phyloP scores from a whole-genome alignment of 2,329 filamentous ascomycete genomes.

The Fusarium sp. region DNA sequence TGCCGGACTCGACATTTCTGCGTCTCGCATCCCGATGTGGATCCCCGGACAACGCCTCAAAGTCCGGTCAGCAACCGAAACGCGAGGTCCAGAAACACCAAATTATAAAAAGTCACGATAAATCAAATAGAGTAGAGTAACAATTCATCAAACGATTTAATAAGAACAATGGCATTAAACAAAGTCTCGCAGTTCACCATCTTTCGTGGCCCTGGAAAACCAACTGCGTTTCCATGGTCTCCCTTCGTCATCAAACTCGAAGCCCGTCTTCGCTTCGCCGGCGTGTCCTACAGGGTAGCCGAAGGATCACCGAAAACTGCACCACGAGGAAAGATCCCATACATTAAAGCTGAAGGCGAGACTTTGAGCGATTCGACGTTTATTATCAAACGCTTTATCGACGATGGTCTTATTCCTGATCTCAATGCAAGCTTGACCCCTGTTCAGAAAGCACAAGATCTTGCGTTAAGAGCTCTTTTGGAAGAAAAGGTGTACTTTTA shows the following conservation, averaged over 20 bases:
- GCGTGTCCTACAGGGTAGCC: conserved; percentile 55
- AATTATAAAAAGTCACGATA: neutral
- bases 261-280: conserved; percentile 63
- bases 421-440: conserved; percentile 55
- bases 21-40: conserved; percentile 3
- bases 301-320: conserved; percentile 54
- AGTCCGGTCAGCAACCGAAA: neutral
- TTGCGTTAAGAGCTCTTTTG: conserved; percentile 61
- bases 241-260: conserved; percentile 71
- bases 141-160: too few species aligned
- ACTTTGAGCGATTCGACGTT: conserved; percentile 61
- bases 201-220: conserved; percentile 58
- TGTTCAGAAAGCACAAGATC: conserved; percentile 54
- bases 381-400: conserved; percentile 57
- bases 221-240: conserved; percentile 60
- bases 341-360: conserved; percentile 51
- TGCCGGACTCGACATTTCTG: neutral
- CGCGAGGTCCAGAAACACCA: neutral
- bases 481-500: conserved; percentile 70
- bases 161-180: conserved; percentile 1
- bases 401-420: conserved; percentile 53
- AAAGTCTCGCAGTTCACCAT: conserved; percentile 42
- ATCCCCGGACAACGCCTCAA: conserved; percentile 1
- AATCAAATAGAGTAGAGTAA: neutral
- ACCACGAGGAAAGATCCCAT: conserved; percentile 69